Evolutionary conservation across 2,329 filamentous ascomycete species (phyloP).

Genomic region (Pseudogymnoascus sp.): DNA sequence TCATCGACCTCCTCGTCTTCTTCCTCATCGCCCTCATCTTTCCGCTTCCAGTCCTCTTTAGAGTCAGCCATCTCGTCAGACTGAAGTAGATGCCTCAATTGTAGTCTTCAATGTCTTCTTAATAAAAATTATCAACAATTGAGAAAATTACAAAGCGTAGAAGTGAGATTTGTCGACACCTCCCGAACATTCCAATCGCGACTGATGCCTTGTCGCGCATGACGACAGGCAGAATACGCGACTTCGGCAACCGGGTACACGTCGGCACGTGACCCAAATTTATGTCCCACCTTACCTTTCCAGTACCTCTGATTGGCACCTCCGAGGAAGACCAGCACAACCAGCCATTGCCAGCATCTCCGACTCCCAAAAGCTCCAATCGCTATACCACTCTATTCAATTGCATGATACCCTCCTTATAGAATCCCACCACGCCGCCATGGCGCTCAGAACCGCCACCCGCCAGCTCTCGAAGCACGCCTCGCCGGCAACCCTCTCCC

Average conservation of each 20-base stretch:
- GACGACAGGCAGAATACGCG: slow-evolving; percentile 3
- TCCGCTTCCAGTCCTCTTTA: slow-evolving; percentile 17
- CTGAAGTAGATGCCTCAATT: background rate
- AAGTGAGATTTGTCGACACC: background rate
- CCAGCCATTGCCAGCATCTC: background rate
- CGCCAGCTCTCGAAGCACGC: slow-evolving; percentile 25
- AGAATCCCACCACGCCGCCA: slow-evolving; percentile 17
- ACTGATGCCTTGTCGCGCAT: slow-evolving; percentile 6
- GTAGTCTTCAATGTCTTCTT: background rate
- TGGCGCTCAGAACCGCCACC: slow-evolving; percentile 36
- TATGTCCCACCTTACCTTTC: slow-evolving; percentile 6
- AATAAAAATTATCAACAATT: background rate
- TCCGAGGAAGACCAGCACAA: background rate
- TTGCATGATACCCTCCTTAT: background rate
- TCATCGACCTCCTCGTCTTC: slow-evolving; percentile 64
- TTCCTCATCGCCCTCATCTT: slow-evolving; percentile 53
- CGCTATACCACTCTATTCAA: background rate
- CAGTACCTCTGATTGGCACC: background rate
- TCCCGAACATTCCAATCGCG: slow-evolving; percentile 5
- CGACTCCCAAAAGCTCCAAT: background rate
- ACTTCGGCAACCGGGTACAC: background rate
- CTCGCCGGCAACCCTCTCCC: slow-evolving; percentile 21
- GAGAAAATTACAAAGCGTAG: background rate
- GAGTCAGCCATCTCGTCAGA: slow-evolving; percentile 18
- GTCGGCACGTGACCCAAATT: background rate